Base-by-base conservation (phyloP, 495 filamentous ascomycete genomes). In the Penicillium cosmopolitanum region DNA sequence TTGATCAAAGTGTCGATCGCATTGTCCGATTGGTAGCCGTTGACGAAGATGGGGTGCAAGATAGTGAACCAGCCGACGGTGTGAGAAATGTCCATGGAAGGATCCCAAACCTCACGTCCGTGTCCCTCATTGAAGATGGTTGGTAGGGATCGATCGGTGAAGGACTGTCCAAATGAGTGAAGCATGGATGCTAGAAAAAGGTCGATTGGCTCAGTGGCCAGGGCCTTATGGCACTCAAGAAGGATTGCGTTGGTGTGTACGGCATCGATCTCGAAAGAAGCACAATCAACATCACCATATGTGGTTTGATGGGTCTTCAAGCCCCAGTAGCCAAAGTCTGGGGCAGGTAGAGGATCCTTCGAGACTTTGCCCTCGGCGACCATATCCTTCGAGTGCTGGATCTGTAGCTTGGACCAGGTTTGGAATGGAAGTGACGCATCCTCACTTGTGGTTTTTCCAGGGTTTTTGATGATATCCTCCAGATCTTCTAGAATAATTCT, bases 11-110 rank as follows among this genome's bases (percentile, higher is more conserved):
- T 77, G 11, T 78, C 72, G 52, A 80, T 54, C 0, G 75, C 67
- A 55, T 73, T 62, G 4, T 73, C 58, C 2, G 67, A 18, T 12
- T 65, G 66, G 23, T 66, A 56, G 9, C 47, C 38, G 3, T 56
- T 46, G 0, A 79, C 60, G 15, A 72, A 70, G 5, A 86, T 70
- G 0, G 85, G 84, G 50, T 79, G 78, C 28, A 87, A 66, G 2
- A 81, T 80, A 2, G 84, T 87, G 61, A 87, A 87, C 85, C 85
- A 87, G 8, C 85, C 85, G 8, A 87, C 78, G 10, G 84, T 87
- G 25, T 78, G 75, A 1, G 84, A 84, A 25, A 87, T 71, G 61
- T 87, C 83, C 19, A 86, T 76, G 4, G 69, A 65, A 2, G 68
- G 25, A 50, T 82, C 79, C 73, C 77, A 84, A 0, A 76, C 61